Evolutionary conservation across 75 land plant genomes (phyloP).

Genomic region (Selaginella tamariscina): DNA sequence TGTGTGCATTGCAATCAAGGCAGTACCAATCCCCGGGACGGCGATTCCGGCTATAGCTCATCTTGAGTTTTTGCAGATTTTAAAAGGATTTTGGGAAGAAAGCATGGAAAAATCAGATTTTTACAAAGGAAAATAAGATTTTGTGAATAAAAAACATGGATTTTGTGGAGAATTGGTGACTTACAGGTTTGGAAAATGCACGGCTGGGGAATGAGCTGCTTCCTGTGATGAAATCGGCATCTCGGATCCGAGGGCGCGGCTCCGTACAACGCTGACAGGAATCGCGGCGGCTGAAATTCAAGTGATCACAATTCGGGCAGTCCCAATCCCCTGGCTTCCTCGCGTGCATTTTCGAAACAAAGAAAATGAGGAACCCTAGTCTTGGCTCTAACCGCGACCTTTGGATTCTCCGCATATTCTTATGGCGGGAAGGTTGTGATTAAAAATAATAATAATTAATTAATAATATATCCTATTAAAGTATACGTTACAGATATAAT

Average conservation of each 20-base stretch:
- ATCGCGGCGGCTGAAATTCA: conserved; percentile 80
- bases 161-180: not conserved
- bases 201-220: not conserved
- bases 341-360: conserved; percentile 44
- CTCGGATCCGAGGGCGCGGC: conserved; percentile 23
- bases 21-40: conserved; percentile 97
- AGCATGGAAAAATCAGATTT: no score
- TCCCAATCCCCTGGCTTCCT: conserved; percentile 89
- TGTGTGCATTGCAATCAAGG: conserved; percentile 60
- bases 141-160: no score
- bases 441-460: no score
- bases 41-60: conserved; percentile 23
- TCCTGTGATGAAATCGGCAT: not conserved
- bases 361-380: no score
- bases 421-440: no score
- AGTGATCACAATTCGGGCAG: conserved; percentile 74
- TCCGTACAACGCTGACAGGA: conserved; percentile 75
- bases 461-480: no score
- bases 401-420: no score
- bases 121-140: no score
- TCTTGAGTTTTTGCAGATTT: no score
- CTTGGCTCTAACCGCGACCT: no score
- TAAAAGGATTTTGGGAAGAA: no score
- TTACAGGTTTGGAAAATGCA: not conserved
- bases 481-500: no score